These are phyloP conservation scores for Nannizziopsis arthrosporioides DNA, from an alignment of 2,329 filamentous ascomycete species.

Conservation along the genomic window DNA sequence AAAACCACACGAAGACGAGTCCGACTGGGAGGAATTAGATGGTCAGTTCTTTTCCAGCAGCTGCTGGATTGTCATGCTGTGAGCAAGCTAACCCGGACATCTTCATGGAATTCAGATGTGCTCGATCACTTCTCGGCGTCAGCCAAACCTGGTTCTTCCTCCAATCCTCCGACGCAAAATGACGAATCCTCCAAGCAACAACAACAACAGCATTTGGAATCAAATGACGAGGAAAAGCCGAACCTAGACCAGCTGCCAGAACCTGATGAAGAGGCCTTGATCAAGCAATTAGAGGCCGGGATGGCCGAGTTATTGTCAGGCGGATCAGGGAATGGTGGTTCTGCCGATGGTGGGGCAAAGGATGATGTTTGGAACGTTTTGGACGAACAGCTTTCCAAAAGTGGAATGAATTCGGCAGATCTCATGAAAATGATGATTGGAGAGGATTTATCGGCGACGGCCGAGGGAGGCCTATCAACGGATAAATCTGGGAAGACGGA, in stretches of 20 bases:
- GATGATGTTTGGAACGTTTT: conserved; percentile 22
- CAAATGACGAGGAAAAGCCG: conserved; percentile 17
- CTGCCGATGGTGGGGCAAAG: conserved; percentile 29
- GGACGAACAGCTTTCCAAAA: conserved; percentile 23
- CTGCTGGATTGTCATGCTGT: background rate
- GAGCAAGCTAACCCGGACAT: background rate
- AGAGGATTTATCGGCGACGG: conserved; percentile 17
- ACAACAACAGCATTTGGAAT: conserved; percentile 16
- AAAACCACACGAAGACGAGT: conserved; percentile 54
- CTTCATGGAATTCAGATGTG: conserved; percentile 51
- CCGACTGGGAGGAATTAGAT: conserved; percentile 90
- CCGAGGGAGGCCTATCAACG: conserved; percentile 16
- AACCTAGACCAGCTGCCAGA: conserved; percentile 15
- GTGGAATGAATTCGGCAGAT: conserved; percentile 21
- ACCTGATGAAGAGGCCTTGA: conserved; percentile 46
- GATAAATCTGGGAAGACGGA: conserved; percentile 32
- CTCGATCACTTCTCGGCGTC: conserved; percentile 76
- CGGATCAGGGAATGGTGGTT: conserved; percentile 64
- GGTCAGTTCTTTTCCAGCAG: conserved; percentile 38
- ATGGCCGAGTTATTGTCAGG: conserved; percentile 66
- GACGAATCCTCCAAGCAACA: conserved; percentile 22
- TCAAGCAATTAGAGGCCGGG: conserved; percentile 73
- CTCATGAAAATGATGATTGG: conserved; percentile 24
- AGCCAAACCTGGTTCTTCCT: conserved; percentile 27
- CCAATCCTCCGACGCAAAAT: conserved; percentile 29